Evolutionary conservation across 495 filamentous ascomycete genomes (phyloP), one percentile per base, ranked within the genome.

Genomic region (Aspergillus ostianus): DNA sequence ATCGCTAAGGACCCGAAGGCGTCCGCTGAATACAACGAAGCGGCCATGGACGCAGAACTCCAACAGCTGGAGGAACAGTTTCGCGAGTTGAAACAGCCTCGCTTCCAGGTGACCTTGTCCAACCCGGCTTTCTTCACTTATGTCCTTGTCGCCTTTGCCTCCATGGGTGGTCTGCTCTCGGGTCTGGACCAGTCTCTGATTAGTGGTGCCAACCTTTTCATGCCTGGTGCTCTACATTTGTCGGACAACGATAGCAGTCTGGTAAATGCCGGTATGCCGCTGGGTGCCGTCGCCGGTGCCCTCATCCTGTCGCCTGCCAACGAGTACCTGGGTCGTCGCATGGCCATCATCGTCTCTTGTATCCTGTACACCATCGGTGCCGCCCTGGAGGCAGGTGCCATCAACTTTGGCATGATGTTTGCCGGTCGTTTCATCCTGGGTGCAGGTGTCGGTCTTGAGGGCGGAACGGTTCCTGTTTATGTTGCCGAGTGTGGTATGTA

Each of bases 171-270:
- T 65, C 59, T 87, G 32, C 77, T 87, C 2, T 85, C 82, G 12
- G 85, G 84, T 64, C 72, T 87, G 10, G 85, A 87, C 64, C 84
- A 86, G 69, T 84, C 79, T 27, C 67, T 85, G 30, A 87, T 87
- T 64, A 77, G 71, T 50, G 84, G 84, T 57, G 85, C 85, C 54
- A 86, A 86, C 59, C 70, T 86, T 13, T 82, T 74, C 59, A 73
- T 87, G 61, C 84, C 82, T 13, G 55, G 45, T 5, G 80, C 77
- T 47, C 64, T 86, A 19, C 50, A 70, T 55, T 69, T 85, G 41
- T 69, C 67, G 53, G 63, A 69, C 19, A 68, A 69, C 13, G 71
- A 83, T 64, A 76, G 75, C 62, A 83, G 79, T 70, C 63, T 86
- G 55, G 80, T 84, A 21, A 81, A 82, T 51, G 80, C 82, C 2